These are phyloP conservation scores for Suhomyces taliae DNA, from an alignment of 1,139 yeast species.

Conservation along the genomic window DNA sequence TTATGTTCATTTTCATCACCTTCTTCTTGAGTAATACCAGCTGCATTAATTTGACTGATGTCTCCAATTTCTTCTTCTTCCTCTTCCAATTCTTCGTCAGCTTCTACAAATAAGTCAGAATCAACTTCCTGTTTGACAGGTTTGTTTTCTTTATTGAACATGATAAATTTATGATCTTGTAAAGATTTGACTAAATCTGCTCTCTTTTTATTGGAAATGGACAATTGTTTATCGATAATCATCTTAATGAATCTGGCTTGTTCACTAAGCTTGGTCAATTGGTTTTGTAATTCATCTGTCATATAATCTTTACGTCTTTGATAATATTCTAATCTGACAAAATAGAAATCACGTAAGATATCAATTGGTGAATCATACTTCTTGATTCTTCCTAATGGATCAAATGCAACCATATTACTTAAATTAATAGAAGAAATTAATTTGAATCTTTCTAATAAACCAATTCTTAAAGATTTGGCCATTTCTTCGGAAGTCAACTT, in stretches of 20 bases:
- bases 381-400: slow-evolving; percentile 85
- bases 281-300: slow-evolving; percentile 69
- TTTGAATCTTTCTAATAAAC: slow-evolving; percentile 82
- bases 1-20: slow-evolving; percentile 29
- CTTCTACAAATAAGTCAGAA: slow-evolving; percentile 24
- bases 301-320: slow-evolving; percentile 86
- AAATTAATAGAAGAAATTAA: slow-evolving; percentile 66
- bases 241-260: slow-evolving; percentile 92
- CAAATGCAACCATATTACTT: slow-evolving; percentile 94
- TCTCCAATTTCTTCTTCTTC: slow-evolving; percentile 40
- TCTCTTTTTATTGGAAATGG: slow-evolving; percentile 75
- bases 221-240: slow-evolving; percentile 74
- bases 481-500: slow-evolving; percentile 77
- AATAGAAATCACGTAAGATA: slow-evolving; percentile 80
- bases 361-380: slow-evolving; percentile 75
- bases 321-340: slow-evolving; percentile 82
- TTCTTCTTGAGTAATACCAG: slow-evolving; percentile 27
- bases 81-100: slow-evolving; percentile 32
- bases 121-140: slow-evolving; percentile 33
- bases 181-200: slow-evolving; percentile 63
- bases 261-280: slow-evolving; percentile 68
- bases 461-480: slow-evolving; percentile 71
- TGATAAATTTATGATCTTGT: slow-evolving; percentile 65
- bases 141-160: slow-evolving; percentile 68
- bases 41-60: slow-evolving; percentile 33